These are phyloP conservation scores for Monilinia fructicola DNA, from an alignment of 2,329 filamentous ascomycete genomes.

Conservation along the genomic window DNA sequence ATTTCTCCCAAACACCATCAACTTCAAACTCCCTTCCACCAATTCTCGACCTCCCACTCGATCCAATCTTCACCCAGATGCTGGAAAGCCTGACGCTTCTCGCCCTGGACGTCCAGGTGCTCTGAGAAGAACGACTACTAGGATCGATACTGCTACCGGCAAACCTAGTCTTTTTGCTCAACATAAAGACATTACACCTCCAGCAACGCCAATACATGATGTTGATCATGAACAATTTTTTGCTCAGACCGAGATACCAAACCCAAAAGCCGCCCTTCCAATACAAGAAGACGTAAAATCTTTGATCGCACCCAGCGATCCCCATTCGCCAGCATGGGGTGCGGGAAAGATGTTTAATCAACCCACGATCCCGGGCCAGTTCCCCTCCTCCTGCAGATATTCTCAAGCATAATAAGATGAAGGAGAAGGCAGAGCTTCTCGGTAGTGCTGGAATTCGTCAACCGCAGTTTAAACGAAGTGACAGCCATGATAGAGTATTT, in stretches of 20 bases:
- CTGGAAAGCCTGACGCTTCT: not conserved
- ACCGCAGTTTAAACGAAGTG: slow-evolving; percentile 55
- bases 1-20: slow-evolving; percentile 87
- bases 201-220: slow-evolving; percentile 42
- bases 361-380: slow-evolving; percentile 71
- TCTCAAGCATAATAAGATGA: slow-evolving; percentile 61
- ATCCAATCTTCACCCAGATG: slow-evolving; percentile 10
- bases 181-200: slow-evolving; percentile 38
- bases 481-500: slow-evolving; percentile 68
- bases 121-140: slow-evolving; percentile 47
- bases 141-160: slow-evolving; percentile 53
- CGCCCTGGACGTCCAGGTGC: slow-evolving; percentile 27
- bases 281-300: slow-evolving; percentile 49
- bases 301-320: slow-evolving; percentile 67
- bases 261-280: slow-evolving; percentile 55
- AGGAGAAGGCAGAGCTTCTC: slow-evolving; percentile 58
- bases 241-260: slow-evolving; percentile 54
- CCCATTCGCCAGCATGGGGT: slow-evolving; percentile 76
- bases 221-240: slow-evolving; percentile 50
- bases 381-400: slow-evolving; percentile 75
- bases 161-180: slow-evolving; percentile 44
- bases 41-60: slow-evolving; percentile 43
- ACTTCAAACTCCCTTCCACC: slow-evolving; percentile 69
- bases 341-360: slow-evolving; percentile 49
- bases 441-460: slow-evolving; percentile 59